A percentile compares a stretch with the other conserved stretches of the same genome.
These are phyloP conservation scores for Ophiostoma ulmi DNA, from an alignment of 2,329 filamentous ascomycete genomes.

Conservation along the genomic window DNA sequence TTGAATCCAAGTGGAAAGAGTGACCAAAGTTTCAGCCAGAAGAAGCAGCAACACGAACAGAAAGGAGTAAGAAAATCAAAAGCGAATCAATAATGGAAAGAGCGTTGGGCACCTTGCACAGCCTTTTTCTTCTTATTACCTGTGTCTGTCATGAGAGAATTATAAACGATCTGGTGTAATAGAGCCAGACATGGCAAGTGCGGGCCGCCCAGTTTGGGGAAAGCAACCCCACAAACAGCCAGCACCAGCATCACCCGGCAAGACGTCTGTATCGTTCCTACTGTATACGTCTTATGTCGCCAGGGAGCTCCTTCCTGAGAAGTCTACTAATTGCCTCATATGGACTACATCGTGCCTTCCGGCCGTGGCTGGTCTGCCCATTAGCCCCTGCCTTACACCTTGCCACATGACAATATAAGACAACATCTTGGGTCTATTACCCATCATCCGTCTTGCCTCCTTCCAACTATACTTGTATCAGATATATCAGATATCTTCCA, in stretches of 20 bases:
- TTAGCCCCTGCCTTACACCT: background rate
- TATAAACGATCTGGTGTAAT: background rate
- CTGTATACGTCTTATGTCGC: background rate
- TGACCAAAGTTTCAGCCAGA: background rate
- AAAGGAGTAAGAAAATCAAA: background rate
- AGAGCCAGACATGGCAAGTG: constrained; percentile 10
- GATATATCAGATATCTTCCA: background rate
- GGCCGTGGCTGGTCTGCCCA: background rate
- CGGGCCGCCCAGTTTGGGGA: constrained; percentile 14
- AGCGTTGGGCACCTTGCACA: background rate
- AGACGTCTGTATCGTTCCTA: background rate
- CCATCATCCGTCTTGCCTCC: background rate
- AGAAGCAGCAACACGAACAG: background rate
- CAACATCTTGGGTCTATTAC: background rate
- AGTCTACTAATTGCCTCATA: constrained; percentile 22
- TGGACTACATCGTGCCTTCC: constrained; percentile 16
- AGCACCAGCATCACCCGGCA: background rate
- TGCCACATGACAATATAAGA: background rate
- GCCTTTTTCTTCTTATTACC: background rate
- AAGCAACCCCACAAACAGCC: background rate
- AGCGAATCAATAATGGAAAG: background rate
- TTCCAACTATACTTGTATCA: background rate
- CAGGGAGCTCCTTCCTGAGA: constrained; percentile 5
- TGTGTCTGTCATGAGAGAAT: background rate
- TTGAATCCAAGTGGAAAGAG: constrained; percentile 5